Evolutionary conservation across 768 basidiomycete genomes (phyloP).

Genomic region (Naganishia friedmannii): DNA sequence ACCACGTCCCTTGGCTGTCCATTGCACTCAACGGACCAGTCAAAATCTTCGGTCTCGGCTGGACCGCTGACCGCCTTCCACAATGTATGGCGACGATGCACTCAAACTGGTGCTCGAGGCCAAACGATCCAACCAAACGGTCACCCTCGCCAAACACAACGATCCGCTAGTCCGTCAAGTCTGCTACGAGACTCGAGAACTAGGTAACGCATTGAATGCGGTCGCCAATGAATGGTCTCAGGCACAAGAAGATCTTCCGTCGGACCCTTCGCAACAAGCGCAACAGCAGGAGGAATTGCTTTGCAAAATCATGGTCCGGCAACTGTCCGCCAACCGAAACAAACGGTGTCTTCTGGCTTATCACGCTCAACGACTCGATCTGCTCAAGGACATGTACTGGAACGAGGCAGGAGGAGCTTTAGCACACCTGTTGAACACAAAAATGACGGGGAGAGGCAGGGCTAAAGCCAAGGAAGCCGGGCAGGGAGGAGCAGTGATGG

Average conservation of each 20-base stretch:
- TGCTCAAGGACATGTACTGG: conserved; percentile 87
- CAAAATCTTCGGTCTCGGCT: no score
- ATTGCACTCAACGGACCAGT: no score
- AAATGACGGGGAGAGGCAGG: conserved; percentile 18
- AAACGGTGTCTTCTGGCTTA: conserved; percentile 95
- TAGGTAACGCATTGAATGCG: conserved; percentile 53
- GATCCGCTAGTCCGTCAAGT: conserved; percentile 78
- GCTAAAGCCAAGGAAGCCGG: conserved; percentile 16
- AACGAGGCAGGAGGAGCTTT: conserved; percentile 73
- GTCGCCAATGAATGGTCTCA: conserved; percentile 35
- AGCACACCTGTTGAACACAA: conserved; percentile 65
- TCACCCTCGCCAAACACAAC: conserved; percentile 87
- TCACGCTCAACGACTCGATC: conserved; percentile 78
- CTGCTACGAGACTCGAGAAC: conserved; percentile 84
- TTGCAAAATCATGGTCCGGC: conserved; percentile 71
- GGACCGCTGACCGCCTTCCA: background rate
- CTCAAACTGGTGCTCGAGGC: conserved; percentile 84
- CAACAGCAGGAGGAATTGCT: conserved; percentile 53
- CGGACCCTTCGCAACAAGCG: conserved; percentile 55
- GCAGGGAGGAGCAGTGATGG: conserved; percentile 25
- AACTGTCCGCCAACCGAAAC: conserved; percentile 85
- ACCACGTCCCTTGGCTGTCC: no score
- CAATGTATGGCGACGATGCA: conserved; percentile 67
- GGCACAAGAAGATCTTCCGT: conserved; percentile 45
- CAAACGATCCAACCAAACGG: conserved; percentile 75